phyloP scores from a whole-genome alignment of 2,329 filamentous ascomycete genomes.

The Sporothrix mexicana region DNA sequence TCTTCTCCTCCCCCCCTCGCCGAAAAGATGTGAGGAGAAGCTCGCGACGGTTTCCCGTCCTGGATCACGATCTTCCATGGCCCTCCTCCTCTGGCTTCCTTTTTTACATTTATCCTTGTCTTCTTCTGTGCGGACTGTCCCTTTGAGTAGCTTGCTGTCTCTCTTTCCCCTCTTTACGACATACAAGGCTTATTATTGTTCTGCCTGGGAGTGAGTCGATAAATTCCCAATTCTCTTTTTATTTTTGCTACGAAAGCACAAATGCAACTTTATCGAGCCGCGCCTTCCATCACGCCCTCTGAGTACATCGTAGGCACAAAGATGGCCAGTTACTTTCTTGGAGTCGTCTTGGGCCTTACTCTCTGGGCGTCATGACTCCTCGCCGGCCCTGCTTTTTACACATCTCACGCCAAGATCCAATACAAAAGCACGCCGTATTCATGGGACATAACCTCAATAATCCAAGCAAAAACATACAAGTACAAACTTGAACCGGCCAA shows the following conservation, averaged over 20 bases:
- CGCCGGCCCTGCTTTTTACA: neutral
- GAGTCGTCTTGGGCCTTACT: no score
- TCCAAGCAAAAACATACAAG: neutral
- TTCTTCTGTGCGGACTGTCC: neutral
- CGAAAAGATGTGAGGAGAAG: neutral
- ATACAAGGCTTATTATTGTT: neutral
- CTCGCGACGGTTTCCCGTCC: slow-evolving; percentile 14
- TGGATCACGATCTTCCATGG: neutral
- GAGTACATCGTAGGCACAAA: no score
- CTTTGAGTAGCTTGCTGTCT: neutral
- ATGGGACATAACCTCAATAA: no score
- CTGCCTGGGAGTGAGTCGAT: slow-evolving; percentile 8
- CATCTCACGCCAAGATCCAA: slow-evolving; percentile 12
- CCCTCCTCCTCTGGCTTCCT: no score
- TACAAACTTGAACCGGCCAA: neutral
- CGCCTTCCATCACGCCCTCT: neutral
- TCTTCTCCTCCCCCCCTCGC: neutral
- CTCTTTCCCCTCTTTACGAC: neutral
- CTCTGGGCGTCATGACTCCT: no score
- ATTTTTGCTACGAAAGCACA: neutral
- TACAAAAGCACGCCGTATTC: neutral
- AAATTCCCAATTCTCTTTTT: neutral
- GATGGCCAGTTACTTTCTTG: neutral
- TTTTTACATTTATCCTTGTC: neutral
- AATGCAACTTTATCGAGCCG: slow-evolving; percentile 3